Percentiles rank a stretch among this genome's conserved stretches.
phyloP scores from a whole-genome alignment of 2,329 filamentous ascomycete genomes.

The Passalora sequoiae region DNA sequence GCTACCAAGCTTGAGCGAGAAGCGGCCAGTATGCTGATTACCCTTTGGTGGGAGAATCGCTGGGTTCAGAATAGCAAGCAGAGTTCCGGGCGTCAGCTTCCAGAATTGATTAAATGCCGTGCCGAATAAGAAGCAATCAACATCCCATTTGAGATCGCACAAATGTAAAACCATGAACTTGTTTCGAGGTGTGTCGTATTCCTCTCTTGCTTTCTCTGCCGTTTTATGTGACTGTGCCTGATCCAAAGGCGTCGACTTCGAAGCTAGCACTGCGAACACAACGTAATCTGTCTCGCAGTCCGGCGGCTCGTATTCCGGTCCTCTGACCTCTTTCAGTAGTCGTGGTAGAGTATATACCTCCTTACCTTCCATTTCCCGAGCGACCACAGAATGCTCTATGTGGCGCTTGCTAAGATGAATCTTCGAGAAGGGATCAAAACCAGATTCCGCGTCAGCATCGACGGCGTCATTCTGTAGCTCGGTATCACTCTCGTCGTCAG shows the following conservation, averaged over 20 bases:
- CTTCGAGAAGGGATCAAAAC: slow-evolving; percentile 81
- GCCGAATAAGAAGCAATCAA: slow-evolving; percentile 89
- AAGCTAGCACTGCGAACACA: slow-evolving; percentile 79
- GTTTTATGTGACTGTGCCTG: slow-evolving; percentile 47
- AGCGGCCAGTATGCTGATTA: slow-evolving; percentile 71
- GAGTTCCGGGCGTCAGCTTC: slow-evolving; percentile 86
- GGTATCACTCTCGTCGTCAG: slow-evolving; percentile 16
- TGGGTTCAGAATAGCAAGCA: slow-evolving; percentile 89
- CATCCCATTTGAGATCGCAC: slow-evolving; percentile 81
- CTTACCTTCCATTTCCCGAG: slow-evolving; percentile 72
- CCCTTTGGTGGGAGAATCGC: slow-evolving; percentile 81
- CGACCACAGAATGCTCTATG: slow-evolving; percentile 73
- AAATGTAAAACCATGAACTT: slow-evolving; percentile 93
- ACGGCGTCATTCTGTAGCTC: slow-evolving; percentile 10
- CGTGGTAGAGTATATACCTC: slow-evolving; percentile 74
- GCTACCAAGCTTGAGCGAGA: slow-evolving; percentile 78
- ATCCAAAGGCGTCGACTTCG: slow-evolving; percentile 75
- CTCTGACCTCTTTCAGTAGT: slow-evolving; percentile 72
- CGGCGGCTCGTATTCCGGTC: slow-evolving; percentile 71
- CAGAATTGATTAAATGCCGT: slow-evolving; percentile 88
- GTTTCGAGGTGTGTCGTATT: slow-evolving; percentile 52
- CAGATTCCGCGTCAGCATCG: slow-evolving; percentile 35
- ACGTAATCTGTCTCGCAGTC: slow-evolving; percentile 87
- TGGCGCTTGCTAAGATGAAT: slow-evolving; percentile 78
- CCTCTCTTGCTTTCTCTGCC: slow-evolving; percentile 44